Conservation (phyloP, 2,329 filamentous ascomycete species). For the Trichophyton schoenleinii region DNA sequence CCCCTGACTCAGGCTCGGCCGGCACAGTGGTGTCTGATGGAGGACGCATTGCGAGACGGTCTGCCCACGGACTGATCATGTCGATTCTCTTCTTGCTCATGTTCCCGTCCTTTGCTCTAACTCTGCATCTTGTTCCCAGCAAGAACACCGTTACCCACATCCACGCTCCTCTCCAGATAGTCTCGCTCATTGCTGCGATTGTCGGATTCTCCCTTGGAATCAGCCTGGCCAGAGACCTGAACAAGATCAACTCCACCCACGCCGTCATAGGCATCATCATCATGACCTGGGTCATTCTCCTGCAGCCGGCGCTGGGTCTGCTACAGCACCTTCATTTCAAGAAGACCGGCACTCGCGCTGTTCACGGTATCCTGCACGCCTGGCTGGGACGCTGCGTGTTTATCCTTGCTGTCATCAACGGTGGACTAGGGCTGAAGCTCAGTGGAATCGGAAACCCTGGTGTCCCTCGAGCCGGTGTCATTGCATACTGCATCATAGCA, state of each 20-base stretch:
- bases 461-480: constrained; percentile 17
- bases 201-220: constrained; percentile 41
- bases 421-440: constrained; percentile 42
- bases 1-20: neutral
- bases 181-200: constrained; percentile 38
- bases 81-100: constrained; percentile 17
- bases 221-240: constrained; percentile 32
- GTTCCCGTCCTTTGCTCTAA: constrained; percentile 17
- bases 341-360: constrained; percentile 33
- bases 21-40: neutral
- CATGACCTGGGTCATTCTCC: constrained; percentile 40
- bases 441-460: constrained; percentile 29
- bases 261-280: constrained; percentile 44
- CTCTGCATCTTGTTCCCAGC: constrained; percentile 10
- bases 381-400: constrained; percentile 44
- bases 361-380: constrained; percentile 36
- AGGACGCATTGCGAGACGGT: constrained; percentile 8
- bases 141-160: constrained; percentile 17
- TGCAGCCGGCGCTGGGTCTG: constrained; percentile 42
- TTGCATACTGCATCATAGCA: constrained; percentile 41
- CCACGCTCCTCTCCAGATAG: constrained; percentile 36
- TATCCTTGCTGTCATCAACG: constrained; percentile 44
- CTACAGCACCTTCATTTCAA: constrained; percentile 42
- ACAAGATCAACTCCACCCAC: constrained; percentile 33
- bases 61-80: constrained; percentile 20